These are phyloP conservation scores for Ophidiomyces ophidiicola DNA, from an alignment of 2,329 filamentous ascomycete genomes.

Conservation along the genomic window DNA sequence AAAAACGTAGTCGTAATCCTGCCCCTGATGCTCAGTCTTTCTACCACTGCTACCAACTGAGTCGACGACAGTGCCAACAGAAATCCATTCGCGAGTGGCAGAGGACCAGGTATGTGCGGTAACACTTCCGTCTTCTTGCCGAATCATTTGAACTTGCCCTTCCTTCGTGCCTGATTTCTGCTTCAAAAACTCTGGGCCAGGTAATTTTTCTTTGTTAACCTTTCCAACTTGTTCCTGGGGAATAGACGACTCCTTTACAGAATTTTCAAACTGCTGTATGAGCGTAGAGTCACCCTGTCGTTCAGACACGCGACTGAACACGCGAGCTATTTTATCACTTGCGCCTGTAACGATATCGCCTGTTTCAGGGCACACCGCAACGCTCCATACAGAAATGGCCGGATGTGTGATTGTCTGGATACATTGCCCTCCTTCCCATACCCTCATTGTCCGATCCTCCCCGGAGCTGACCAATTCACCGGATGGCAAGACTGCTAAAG, in stretches of 20 bases:
- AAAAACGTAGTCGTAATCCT: slow-evolving; percentile 93
- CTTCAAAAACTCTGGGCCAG: slow-evolving; percentile 74
- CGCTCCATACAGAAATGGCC: slow-evolving; percentile 89
- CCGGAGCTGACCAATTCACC: slow-evolving; percentile 84
- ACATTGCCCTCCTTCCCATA: slow-evolving; percentile 76
- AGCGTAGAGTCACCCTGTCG: slow-evolving; percentile 57
- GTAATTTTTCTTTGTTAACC: slow-evolving; percentile 84
- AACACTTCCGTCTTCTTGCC: slow-evolving; percentile 65
- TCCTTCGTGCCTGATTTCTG: slow-evolving; percentile 84
- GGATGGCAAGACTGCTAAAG: slow-evolving; percentile 60
- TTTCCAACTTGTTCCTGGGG: slow-evolving; percentile 71
- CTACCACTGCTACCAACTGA: slow-evolving; percentile 69
- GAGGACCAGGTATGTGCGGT: slow-evolving; percentile 81
- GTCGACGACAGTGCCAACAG: slow-evolving; percentile 89
- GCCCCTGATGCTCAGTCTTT: slow-evolving; percentile 63
- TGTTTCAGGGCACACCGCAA: slow-evolving; percentile 67
- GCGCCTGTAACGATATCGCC: slow-evolving; percentile 91
- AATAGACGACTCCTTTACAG: slow-evolving; percentile 71
- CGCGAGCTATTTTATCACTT: slow-evolving; percentile 71
- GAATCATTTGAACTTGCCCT: slow-evolving; percentile 87
- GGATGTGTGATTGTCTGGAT: slow-evolving; percentile 94
- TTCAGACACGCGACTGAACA: slow-evolving; percentile 64
- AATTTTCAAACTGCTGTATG: slow-evolving; percentile 64
- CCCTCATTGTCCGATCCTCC: slow-evolving; percentile 81
- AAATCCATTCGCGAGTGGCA: slow-evolving; percentile 62